These are phyloP conservation scores for Cryptosporidium xiaoi DNA, from an alignment of 169 alveolate species.

Conservation along the genomic window DNA sequence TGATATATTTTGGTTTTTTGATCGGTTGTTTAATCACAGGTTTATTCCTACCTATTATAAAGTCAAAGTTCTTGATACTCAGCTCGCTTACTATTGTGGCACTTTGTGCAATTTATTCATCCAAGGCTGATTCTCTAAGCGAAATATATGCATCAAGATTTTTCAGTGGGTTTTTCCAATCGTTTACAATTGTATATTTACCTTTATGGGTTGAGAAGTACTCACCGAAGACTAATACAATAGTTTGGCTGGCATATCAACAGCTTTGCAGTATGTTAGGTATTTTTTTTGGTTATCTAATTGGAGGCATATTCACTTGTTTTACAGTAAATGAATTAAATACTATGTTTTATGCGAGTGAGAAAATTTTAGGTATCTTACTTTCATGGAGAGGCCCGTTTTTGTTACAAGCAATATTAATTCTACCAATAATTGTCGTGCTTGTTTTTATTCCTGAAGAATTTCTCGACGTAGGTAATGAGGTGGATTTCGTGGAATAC, in stretches of 20 bases:
- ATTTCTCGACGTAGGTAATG: slow-evolving; percentile 53
- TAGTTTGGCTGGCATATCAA: slow-evolving; percentile 68
- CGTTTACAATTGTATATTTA: slow-evolving; percentile 45
- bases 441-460: slow-evolving; percentile 39
- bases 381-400: slow-evolving; percentile 75
- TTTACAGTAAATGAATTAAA: slow-evolving; percentile 37
- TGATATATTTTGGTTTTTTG: slow-evolving; percentile 70
- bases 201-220: slow-evolving; percentile 71
- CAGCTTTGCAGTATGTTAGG: slow-evolving; percentile 67
- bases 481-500: not conserved
- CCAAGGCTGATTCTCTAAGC: slow-evolving; percentile 12
- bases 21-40: slow-evolving; percentile 64
- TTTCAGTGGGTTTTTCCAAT: slow-evolving; percentile 60
- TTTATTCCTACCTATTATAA: slow-evolving; percentile 48
- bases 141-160: slow-evolving; percentile 73
- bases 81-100: slow-evolving; percentile 14
- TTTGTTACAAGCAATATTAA: slow-evolving; percentile 33
- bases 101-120: slow-evolving; percentile 34
- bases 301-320: slow-evolving; percentile 66
- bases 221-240: slow-evolving; percentile 44
- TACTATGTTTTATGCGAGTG: slow-evolving; percentile 20
- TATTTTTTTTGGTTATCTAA: slow-evolving; percentile 50
- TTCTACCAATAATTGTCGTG: slow-evolving; percentile 36
- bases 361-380: not conserved
- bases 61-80: slow-evolving; percentile 33